Conservation (phyloP, 2,329 filamentous ascomycete genomes). For the Alternaria novae-zelandiae region DNA sequence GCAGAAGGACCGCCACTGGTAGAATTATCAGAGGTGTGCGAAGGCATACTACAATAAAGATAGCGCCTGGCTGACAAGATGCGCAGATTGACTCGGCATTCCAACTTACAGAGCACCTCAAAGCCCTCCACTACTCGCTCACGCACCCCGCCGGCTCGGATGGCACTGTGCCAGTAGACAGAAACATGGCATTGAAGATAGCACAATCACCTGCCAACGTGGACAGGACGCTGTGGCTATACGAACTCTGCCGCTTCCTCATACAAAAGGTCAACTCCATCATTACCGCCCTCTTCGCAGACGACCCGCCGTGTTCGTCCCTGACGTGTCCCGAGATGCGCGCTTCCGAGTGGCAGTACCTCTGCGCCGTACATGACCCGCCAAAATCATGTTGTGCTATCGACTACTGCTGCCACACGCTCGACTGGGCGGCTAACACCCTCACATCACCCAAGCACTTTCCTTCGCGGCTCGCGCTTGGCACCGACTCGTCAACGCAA, state of each 20-base stretch:
- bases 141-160: conserved; percentile 65
- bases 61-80: conserved; percentile 23
- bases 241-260: conserved; percentile 95
- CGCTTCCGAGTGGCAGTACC: conserved; percentile 97
- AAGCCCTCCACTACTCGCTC: conserved; percentile 84
- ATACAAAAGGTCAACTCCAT: conserved; percentile 93
- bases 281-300: conserved; percentile 90
- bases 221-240: conserved; percentile 91
- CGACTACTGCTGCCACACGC: conserved; percentile 98
- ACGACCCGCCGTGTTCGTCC: conserved; percentile 85
- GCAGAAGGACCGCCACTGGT: conserved; percentile 87
- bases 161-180: conserved; percentile 74
- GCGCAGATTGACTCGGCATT: conserved; percentile 91
- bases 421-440: conserved; percentile 96
- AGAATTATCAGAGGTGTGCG: conserved; percentile 78
- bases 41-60: neutral
- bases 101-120: conserved; percentile 95
- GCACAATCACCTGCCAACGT: conserved; percentile 81
- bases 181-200: conserved; percentile 75
- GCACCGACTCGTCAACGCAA: conserved; percentile 48
- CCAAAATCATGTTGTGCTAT: conserved; percentile 98
- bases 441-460: conserved; percentile 96
- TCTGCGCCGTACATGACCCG: conserved; percentile 95
- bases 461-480: conserved; percentile 77
- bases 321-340: conserved; percentile 97